A percentile compares a stretch with the other conserved stretches of the same genome.
Evolutionary conservation across 345 rosid genomes (phyloP).

Genomic region (Hirschfeldia incana): DNA sequence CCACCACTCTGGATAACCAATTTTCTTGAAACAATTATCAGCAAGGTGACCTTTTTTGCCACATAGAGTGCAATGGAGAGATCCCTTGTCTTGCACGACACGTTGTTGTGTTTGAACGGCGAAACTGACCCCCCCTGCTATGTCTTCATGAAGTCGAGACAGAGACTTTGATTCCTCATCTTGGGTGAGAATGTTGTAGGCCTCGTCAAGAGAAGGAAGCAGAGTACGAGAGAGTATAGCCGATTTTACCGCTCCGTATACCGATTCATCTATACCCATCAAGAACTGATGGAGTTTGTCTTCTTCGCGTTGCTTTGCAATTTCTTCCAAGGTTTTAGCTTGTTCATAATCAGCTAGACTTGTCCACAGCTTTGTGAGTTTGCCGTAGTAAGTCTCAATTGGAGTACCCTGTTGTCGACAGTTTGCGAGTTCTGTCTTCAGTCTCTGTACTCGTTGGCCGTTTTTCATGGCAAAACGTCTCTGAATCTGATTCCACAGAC

Average conservation of each 20-base stretch:
- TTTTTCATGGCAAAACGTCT: neutral
- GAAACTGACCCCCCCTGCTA: neutral
- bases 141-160: neutral
- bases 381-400: neutral
- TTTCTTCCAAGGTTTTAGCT: neutral
- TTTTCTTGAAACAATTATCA: neutral
- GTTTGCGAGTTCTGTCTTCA: neutral
- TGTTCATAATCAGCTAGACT: neutral
- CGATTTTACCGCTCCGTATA: neutral
- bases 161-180: neutral
- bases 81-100: neutral
- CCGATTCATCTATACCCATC: neutral
- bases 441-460: neutral
- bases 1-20: neutral
- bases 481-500: neutral
- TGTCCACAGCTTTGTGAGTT: neutral
- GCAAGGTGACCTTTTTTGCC: neutral
- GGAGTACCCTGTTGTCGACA: neutral
- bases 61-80: neutral
- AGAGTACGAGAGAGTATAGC: neutral
- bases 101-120: neutral
- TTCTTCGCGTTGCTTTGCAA: neutral
- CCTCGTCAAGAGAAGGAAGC: neutral
- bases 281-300: neutral
- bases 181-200: neutral